These are phyloP conservation scores for Rostrohypoxylon terebratum DNA, from an alignment of 495 filamentous ascomycete species.

Conservation along the genomic window DNA sequence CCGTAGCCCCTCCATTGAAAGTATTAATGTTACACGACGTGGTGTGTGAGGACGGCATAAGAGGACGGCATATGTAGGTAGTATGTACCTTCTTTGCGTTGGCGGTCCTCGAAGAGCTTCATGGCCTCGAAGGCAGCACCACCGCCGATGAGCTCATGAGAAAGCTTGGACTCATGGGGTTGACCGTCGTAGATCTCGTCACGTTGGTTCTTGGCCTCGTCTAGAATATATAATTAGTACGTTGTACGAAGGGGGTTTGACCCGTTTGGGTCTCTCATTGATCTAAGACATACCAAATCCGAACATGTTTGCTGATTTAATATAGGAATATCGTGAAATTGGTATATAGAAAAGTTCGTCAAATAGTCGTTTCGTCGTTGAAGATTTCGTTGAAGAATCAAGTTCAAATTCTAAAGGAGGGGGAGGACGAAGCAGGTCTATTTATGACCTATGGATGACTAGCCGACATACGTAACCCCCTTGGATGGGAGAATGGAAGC, in stretches of 20 bases:
- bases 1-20: background rate
- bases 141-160: slow-evolving; percentile 79
- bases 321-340: slow-evolving; percentile 2
- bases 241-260: background rate
- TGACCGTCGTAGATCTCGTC: slow-evolving; percentile 67
- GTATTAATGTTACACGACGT: background rate
- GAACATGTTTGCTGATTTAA: slow-evolving; percentile 52
- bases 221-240: slow-evolving; percentile 30
- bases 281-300: slow-evolving; percentile 52
- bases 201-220: slow-evolving; percentile 65
- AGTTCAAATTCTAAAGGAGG: background rate
- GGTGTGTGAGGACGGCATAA: background rate
- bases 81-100: slow-evolving; percentile 73
- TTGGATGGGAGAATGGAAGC: no score
- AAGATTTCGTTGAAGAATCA: slow-evolving; percentile 7
- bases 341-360: background rate
- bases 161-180: slow-evolving; percentile 70
- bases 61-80: slow-evolving; percentile 46
- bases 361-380: slow-evolving; percentile 11
- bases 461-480: background rate
- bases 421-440: slow-evolving; percentile 1
- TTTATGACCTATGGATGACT: background rate
- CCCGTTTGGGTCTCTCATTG: background rate
- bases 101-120: slow-evolving; percentile 81
- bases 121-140: slow-evolving; percentile 83